Percentiles rank a stretch among this genome's conserved stretches.
Evolutionary conservation across 2,329 filamentous ascomycete genomes (phyloP).

Genomic region (Hirsutella thompsonii): DNA sequence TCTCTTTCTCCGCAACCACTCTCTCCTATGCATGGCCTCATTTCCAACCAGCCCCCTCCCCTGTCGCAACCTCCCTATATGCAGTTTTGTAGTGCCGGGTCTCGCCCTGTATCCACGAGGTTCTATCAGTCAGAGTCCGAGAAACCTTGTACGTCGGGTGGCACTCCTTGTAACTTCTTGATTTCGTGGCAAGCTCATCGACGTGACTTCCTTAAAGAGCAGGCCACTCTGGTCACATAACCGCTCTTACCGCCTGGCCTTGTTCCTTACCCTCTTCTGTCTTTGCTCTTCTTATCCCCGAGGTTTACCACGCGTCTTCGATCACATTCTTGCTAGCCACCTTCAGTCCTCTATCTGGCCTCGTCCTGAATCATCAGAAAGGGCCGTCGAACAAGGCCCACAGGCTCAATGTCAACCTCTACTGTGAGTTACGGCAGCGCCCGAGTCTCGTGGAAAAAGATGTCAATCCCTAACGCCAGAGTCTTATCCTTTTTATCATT

Average conservation of each 20-base stretch:
- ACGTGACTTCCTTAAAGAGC: not conserved
- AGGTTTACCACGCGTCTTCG: not conserved
- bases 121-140: too few relatives aligned
- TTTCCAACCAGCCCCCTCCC: not conserved
- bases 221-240: too few relatives aligned
- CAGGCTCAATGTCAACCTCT: conserved; percentile 10
- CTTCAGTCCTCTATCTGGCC: too few relatives aligned
- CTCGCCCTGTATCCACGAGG: too few relatives aligned
- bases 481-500: not conserved
- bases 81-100: too few relatives aligned
- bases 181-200: not conserved
- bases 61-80: not conserved
- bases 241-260: not conserved
- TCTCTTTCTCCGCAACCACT: not conserved
- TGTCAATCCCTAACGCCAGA: not conserved
- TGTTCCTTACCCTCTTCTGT: not conserved
- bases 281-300: not conserved
- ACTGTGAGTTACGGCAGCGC: conserved; percentile 7
- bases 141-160: not conserved
- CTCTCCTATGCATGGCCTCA: not conserved
- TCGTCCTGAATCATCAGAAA: not conserved
- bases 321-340: too few relatives aligned
- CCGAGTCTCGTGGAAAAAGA: not conserved
- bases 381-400: not conserved
- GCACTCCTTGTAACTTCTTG: not conserved